Conservation (phyloP, 192 early-diverging fungal genomes). For the Allomyces macrogynus region DNA sequence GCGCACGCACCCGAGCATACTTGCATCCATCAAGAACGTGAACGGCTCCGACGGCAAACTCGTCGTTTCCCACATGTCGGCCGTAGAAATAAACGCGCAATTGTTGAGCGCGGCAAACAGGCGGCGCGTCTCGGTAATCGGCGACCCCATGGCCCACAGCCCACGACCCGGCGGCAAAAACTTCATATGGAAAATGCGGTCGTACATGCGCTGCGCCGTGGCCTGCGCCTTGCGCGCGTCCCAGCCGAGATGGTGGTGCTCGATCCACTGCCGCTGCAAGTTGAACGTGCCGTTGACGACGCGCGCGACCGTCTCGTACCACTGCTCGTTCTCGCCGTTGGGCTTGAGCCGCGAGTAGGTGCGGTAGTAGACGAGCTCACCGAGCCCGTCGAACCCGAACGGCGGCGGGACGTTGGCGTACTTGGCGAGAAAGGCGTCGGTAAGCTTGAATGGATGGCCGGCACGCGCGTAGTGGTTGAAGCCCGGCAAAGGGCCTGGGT, state of each 20-base stretch:
- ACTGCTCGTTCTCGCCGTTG: conserved; percentile 12
- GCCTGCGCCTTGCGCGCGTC: conserved; percentile 15
- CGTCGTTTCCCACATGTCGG: conserved; percentile 18
- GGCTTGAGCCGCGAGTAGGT: conserved; percentile 21
- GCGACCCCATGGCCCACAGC: conserved; percentile 27
- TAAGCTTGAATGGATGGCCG: not conserved
- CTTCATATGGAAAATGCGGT: conserved; percentile 24
- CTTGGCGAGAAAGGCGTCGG: not conserved
- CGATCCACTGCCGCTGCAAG: conserved; percentile 18
- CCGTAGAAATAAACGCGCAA: conserved; percentile 26
- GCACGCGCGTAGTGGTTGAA: not conserved
- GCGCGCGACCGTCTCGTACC: conserved; percentile 22
- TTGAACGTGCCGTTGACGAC: conserved; percentile 29
- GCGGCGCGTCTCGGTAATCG: conserved; percentile 19
- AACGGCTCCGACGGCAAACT: conserved; percentile 15
- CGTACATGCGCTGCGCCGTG: conserved; percentile 24
- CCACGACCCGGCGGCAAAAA: conserved; percentile 26
- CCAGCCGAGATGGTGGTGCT: conserved; percentile 12
- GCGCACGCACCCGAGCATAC: conserved; percentile 16
- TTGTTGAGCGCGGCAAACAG: conserved; percentile 25
- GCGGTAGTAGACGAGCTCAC: conserved; percentile 23
- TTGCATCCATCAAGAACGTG: conserved; percentile 22
- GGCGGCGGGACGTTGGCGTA: conserved; percentile 8
- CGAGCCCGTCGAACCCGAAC: conserved; percentile 27
- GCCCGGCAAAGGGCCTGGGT: not conserved